These are phyloP conservation scores for Schrenkiella parvula DNA, from an alignment of 345 rosid species.

Conservation along the genomic window DNA sequence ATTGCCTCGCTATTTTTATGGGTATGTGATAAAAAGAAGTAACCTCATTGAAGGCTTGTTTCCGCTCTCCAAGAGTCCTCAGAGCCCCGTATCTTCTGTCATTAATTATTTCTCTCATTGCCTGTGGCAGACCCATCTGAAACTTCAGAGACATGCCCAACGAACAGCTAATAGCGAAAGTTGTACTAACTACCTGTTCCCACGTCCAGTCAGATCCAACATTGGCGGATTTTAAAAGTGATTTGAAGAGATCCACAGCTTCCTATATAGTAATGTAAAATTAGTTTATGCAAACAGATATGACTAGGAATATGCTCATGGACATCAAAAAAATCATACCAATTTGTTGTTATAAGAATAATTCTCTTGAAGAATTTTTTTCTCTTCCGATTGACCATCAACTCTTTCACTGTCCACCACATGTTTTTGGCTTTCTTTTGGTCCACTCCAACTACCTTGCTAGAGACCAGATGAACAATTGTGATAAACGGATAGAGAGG, in stretches of 20 bases:
- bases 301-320: not conserved
- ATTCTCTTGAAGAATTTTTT: slow-evolving; percentile 49
- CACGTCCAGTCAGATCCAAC: slow-evolving; percentile 93
- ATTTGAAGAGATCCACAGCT: slow-evolving; percentile 73
- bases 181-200: slow-evolving; percentile 79
- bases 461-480: slow-evolving; percentile 20
- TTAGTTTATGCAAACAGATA: slow-evolving; percentile 13
- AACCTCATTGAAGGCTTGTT: slow-evolving; percentile 92
- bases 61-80: slow-evolving; percentile 93
- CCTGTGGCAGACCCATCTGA: slow-evolving; percentile 42
- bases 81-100: slow-evolving; percentile 90
- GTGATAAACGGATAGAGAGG: slow-evolving; percentile 6
- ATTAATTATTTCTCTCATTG: slow-evolving; percentile 82
- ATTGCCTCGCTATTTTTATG: not conserved
- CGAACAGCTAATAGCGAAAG: slow-evolving; percentile 11
- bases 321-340: slow-evolving; percentile 38
- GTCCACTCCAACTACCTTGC: slow-evolving; percentile 30
- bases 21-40: slow-evolving; percentile 6
- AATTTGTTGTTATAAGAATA: slow-evolving; percentile 56
- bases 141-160: slow-evolving; percentile 22
- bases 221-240: slow-evolving; percentile 76
- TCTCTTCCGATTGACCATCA: slow-evolving; percentile 51
- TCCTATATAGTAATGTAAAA: slow-evolving; percentile 46
- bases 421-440: slow-evolving; percentile 20
- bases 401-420: slow-evolving; percentile 39